Evolutionary conservation across 805 yeast species (phyloP), one percentile per base, ranked within the genome.

Genomic region (Schwanniomyces polymorphus): DNA sequence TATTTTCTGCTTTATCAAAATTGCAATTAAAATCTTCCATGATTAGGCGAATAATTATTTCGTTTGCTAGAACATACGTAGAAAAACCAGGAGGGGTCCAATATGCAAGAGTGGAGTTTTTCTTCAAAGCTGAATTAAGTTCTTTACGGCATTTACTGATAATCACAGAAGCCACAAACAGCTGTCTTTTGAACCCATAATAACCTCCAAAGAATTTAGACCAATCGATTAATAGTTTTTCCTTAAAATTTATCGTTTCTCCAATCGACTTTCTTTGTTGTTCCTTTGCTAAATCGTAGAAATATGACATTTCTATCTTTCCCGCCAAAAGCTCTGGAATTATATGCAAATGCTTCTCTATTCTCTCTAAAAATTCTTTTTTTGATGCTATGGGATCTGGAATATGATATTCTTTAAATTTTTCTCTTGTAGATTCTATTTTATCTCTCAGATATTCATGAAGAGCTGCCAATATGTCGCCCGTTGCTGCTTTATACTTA

Each of bases 21-120:
- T 62, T 55, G 3, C 60, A 42, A 1, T 54, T 46, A 61, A 72
- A 54, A 50, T 83, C 85, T 3, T 75, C 73, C 58, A 74, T 70
- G 7, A 80, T 75, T 17, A 84, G 55, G 27, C 81, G 64, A 6
- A 80, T 64, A 4, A 83, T 71, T 5, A 86, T 60, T 54, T 86
- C 91, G 25, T 86, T 84, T 7, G 88, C 82, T 21, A 86, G 60
- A 1, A 85, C 83, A 55, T 80, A 82, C 14, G 78, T 71, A 2
- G 77, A 64, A 57, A 84, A 86, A 44, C 79, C 78, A 18, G 74
- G 72, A 1, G 70, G 54, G 2, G 86, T 80, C 88, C 90, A 85
- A 68, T 82, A 86, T 39, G 68, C 64, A 7, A 85, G 61, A 1
- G 82, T 79, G 17, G 68, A 64, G 52, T 79, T 79, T 2, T 52